Base-by-base conservation (phyloP, 2,329 filamentous ascomycete species). In the Eutypa lata region DNA sequence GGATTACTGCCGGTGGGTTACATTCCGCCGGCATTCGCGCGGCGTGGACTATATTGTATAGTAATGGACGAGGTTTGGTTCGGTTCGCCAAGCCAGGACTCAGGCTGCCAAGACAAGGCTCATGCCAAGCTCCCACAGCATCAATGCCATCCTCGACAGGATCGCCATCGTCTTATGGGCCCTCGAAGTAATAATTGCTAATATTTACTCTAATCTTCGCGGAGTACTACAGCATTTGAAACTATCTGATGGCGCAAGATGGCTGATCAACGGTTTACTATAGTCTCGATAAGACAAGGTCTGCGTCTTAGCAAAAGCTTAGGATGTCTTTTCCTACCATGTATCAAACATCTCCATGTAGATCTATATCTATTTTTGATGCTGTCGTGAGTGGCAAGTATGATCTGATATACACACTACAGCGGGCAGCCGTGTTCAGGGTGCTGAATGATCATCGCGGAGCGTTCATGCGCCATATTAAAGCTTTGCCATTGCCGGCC, bases 111-210 rank as follows among this genome's bases (percentile, higher is more conserved):
- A 53, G 53, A 46, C 54, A 53, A 57, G 52, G 50, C 59, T 60
- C 56, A 50, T 52, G 56, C 55, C 55, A 60, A 55, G 56, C 52
- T 55, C 50, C 49, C 45, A 56, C 49, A 54, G 47, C 53, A 48
- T 45, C 48, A 50, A 53, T 52, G 50, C 55, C 52, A 58, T 57
- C 54, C 46, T 50, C 51, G 47, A 50, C 53, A 46, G 35, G 49
- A 54, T 50, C 50, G 52, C 42, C 35, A 52, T 47, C n/a, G 16
- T 14, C 22, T 24, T 7, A 13, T 13, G 18, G 14, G 6, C 6
- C 14, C 42, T 45, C 14, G 42, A 22, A 10, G 38, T n/a, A 11
- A 18, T 31, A 31, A 31, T 31, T 31, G 26, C 26, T 31, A 31
- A 31, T 3, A 42, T 42, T 18, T 42, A 42, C 38, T 42, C n/a